phyloP scores from a whole-genome alignment of 148 eudicot genomes.

The Chenopodium berlandieri region DNA sequence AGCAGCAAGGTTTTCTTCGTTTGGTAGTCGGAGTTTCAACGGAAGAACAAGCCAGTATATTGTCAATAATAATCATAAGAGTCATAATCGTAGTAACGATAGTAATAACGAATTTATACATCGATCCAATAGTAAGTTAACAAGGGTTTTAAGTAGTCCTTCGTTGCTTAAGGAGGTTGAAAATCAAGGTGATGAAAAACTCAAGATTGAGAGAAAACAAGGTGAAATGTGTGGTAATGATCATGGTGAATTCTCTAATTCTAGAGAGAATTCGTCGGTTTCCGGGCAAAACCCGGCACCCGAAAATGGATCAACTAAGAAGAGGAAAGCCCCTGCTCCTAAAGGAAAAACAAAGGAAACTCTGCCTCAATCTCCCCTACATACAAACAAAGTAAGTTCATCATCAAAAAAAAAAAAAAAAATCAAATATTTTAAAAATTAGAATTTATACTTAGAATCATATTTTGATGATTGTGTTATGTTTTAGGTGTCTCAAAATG shows the following conservation, averaged over 20 bases:
- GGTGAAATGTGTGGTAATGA: constrained; percentile 16
- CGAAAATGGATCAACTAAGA: constrained; percentile 48
- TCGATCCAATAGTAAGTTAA: constrained; percentile 30
- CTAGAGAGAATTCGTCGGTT: constrained; percentile 53
- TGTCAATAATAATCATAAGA: constrained; percentile 2
- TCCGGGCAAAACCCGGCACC: constrained; percentile 50
- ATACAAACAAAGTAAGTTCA: constrained; percentile 24
- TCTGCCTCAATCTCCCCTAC: constrained; percentile 25
- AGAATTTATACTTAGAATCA: not conserved
- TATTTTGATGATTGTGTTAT: not conserved
- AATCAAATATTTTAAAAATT: not conserved
- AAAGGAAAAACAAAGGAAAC: constrained; percentile 55
- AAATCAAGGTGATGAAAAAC: constrained; percentile 32
- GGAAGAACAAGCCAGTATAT: constrained; percentile 47
- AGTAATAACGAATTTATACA: constrained; percentile 25
- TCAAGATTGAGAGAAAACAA: constrained; percentile 5
- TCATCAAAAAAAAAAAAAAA: not conserved
- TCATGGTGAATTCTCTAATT: constrained; percentile 33
- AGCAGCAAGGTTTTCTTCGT: constrained; percentile 83
- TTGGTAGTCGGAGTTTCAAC: constrained; percentile 79
- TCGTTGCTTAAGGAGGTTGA: constrained; percentile 39
- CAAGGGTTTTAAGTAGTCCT: constrained; percentile 61
- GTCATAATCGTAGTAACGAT: not conserved
- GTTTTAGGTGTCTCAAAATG: constrained; percentile 37
- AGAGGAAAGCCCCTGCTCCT: constrained; percentile 57